Percentiles rank a stretch among this genome's conserved stretches.
Conservation (phyloP, 768 basidiomycete species). For the Lactarius vividus region DNA sequence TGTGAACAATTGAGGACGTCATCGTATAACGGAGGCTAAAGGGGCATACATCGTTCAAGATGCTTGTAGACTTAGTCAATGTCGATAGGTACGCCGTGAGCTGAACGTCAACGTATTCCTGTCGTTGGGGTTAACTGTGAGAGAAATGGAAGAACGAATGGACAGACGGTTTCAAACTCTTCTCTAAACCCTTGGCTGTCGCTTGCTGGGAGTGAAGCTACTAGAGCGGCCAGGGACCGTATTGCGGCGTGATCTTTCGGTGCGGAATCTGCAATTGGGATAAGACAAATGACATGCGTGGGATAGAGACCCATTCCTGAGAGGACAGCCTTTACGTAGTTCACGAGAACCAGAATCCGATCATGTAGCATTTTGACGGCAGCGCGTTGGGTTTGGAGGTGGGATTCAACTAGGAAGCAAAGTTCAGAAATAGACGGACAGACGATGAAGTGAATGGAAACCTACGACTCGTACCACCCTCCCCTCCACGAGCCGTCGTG, state of each 20-base stretch:
- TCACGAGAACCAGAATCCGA: slow-evolving; percentile 79
- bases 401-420: slow-evolving; percentile 69
- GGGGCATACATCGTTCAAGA: slow-evolving; percentile 78
- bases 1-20: slow-evolving; percentile 31
- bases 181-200: slow-evolving; percentile 79
- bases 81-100: slow-evolving; percentile 85
- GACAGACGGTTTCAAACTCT: slow-evolving; percentile 81
- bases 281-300: slow-evolving; percentile 2
- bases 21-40: slow-evolving; percentile 14
- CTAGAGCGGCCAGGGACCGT: slow-evolving; percentile 78
- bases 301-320: slow-evolving; percentile 50
- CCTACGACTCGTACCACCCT: slow-evolving; percentile 77
- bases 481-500: slow-evolving; percentile 86
- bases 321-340: slow-evolving; percentile 77
- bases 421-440: slow-evolving; percentile 16
- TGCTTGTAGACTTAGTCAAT: slow-evolving; percentile 84
- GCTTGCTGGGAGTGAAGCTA: slow-evolving; percentile 86
- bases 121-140: slow-evolving; percentile 13
- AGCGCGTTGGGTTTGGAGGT: slow-evolving; percentile 87
- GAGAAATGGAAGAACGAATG: background rate
- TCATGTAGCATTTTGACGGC: slow-evolving; percentile 97
- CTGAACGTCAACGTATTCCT: slow-evolving; percentile 98
- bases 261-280: slow-evolving; percentile 53
- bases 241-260: slow-evolving; percentile 75
- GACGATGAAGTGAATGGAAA: slow-evolving; percentile 36